phyloP scores from a whole-genome alignment of 2,329 filamentous ascomycete genomes.

The Fusarium coicis region DNA sequence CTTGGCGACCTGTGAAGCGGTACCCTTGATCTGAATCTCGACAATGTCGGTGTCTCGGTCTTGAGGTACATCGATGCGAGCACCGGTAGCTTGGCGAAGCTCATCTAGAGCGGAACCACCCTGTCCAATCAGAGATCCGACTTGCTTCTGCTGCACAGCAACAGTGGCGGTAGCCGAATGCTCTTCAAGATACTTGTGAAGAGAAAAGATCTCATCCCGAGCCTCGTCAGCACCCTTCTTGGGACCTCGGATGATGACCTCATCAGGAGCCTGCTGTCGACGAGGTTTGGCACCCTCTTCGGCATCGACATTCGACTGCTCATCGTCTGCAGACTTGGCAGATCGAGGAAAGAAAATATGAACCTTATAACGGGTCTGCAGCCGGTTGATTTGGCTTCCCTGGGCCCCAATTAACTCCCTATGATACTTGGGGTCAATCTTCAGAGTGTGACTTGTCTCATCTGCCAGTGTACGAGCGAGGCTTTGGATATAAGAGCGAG shows the following conservation, averaged over 20 bases:
- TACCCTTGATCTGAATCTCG: conserved; percentile 92
- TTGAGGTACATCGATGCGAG: conserved; percentile 91
- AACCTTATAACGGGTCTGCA: conserved; percentile 93
- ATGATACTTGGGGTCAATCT: conserved; percentile 94
- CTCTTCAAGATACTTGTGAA: conserved; percentile 90
- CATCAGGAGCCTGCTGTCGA: conserved; percentile 82
- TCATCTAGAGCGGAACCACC: conserved; percentile 92
- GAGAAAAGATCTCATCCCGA: conserved; percentile 87
- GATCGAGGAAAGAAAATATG: conserved; percentile 91
- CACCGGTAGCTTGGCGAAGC: conserved; percentile 83
- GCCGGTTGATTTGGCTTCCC: conserved; percentile 87
- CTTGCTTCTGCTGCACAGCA: conserved; percentile 87
- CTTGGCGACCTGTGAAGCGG: conserved; percentile 88
- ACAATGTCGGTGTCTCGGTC: conserved; percentile 79
- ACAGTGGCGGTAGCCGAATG: conserved; percentile 84
- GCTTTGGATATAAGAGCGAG: conserved; percentile 82
- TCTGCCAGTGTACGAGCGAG: conserved; percentile 88
- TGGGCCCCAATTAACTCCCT: conserved; percentile 91
- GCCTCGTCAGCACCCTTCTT: conserved; percentile 93
- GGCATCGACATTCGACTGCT: conserved; percentile 75
- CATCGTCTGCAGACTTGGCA: conserved; percentile 71
- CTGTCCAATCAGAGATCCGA: conserved; percentile 93
- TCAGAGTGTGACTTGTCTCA: conserved; percentile 86
- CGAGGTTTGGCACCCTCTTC: conserved; percentile 74
- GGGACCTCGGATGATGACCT: conserved; percentile 90